A percentile compares a stretch with the other conserved stretches of the same genome.
These are phyloP conservation scores for Sporothrix protearum DNA, from an alignment of 2,329 filamentous ascomycete genomes.

Conservation along the genomic window DNA sequence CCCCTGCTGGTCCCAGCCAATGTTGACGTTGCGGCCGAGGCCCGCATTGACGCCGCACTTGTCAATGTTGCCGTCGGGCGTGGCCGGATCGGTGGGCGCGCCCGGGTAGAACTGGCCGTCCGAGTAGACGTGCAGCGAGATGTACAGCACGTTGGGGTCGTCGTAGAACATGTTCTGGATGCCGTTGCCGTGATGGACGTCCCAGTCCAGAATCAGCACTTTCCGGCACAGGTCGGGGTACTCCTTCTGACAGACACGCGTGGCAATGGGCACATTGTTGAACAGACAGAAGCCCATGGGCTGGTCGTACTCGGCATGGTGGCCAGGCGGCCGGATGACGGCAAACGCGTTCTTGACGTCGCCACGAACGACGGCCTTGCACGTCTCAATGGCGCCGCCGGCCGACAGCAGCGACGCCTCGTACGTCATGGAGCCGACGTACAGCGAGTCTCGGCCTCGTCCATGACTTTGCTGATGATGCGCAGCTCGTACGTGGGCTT, in stretches of 20 bases:
- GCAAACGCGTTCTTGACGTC: slow-evolving; percentile 92
- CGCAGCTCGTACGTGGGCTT: slow-evolving; percentile 64
- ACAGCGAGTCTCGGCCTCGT: slow-evolving; percentile 70
- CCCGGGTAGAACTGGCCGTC: slow-evolving; percentile 83
- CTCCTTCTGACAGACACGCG: slow-evolving; percentile 78
- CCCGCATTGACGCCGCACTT: slow-evolving; percentile 56
- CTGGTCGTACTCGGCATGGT: slow-evolving; percentile 83
- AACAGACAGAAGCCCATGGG: slow-evolving; percentile 96
- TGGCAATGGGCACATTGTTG: slow-evolving; percentile 93
- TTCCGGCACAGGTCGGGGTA: slow-evolving; percentile 80
- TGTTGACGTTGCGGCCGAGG: slow-evolving; percentile 62
- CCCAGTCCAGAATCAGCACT: slow-evolving; percentile 91
- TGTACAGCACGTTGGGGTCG: slow-evolving; percentile 91
- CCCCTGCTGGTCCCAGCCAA: slow-evolving; percentile 63
- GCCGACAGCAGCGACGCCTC: slow-evolving; percentile 78
- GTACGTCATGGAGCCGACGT: slow-evolving; percentile 78
- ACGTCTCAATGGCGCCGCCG: slow-evolving; percentile 93
- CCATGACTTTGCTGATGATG: slow-evolving; percentile 58
- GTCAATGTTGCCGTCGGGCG: slow-evolving; percentile 59
- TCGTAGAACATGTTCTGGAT: slow-evolving; percentile 95
- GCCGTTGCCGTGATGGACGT: slow-evolving; percentile 78
- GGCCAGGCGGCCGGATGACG: slow-evolving; percentile 89
- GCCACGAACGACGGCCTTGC: slow-evolving; percentile 79
- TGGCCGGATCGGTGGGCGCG: slow-evolving; percentile 53
- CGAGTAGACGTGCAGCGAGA: slow-evolving; percentile 86